phyloP scores from a whole-genome alignment of 495 filamentous ascomycete species.

The Bacidia gigantensis region DNA sequence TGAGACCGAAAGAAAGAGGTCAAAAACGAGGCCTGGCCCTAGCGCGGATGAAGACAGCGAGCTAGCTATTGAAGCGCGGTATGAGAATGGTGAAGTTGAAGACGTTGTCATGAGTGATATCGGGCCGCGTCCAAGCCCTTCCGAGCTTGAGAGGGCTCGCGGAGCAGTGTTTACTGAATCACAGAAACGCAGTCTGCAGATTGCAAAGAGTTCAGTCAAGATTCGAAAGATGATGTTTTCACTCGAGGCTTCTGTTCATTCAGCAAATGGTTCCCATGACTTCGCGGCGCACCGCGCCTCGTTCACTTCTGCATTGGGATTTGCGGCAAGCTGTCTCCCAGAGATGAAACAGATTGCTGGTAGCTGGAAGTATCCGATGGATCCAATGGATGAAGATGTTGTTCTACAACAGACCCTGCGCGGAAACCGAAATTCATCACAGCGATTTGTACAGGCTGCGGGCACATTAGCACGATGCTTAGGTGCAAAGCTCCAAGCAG shows the following conservation, averaged over 20 bases:
- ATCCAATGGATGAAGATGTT: conserved; percentile 39
- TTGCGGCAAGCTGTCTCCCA: conserved; percentile 35
- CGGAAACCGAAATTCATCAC: conserved; percentile 40
- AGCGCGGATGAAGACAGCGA: conserved; percentile 23
- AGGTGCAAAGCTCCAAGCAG: conserved; percentile 32
- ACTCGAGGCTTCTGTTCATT: conserved; percentile 26
- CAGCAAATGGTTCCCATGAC: conserved; percentile 20
- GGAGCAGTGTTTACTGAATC: conserved; percentile 34
- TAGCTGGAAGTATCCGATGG: conserved; percentile 46
- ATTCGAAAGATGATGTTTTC: conserved; percentile 47
- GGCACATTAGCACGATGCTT: conserved; percentile 45
- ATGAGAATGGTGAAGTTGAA: conserved; percentile 48
- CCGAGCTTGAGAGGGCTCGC: conserved; percentile 28
- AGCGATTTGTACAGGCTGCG: conserved; percentile 55
- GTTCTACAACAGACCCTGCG: conserved; percentile 42
- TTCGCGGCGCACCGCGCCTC: conserved; percentile 24
- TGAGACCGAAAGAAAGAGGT: conserved; percentile 29
- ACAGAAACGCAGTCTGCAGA: conserved; percentile 37
- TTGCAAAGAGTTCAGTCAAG: conserved; percentile 42
- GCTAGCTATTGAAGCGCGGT: conserved; percentile 40
- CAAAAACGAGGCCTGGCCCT: conserved; percentile 28
- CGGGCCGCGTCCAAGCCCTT: conserved; percentile 17
- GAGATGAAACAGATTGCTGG: conserved; percentile 43
- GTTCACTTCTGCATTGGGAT: conserved; percentile 36
- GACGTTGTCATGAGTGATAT: conserved; percentile 31